phyloP scores from a whole-genome alignment of 1,284 basidiomycete genomes.

The Vanrija sp. region DNA sequence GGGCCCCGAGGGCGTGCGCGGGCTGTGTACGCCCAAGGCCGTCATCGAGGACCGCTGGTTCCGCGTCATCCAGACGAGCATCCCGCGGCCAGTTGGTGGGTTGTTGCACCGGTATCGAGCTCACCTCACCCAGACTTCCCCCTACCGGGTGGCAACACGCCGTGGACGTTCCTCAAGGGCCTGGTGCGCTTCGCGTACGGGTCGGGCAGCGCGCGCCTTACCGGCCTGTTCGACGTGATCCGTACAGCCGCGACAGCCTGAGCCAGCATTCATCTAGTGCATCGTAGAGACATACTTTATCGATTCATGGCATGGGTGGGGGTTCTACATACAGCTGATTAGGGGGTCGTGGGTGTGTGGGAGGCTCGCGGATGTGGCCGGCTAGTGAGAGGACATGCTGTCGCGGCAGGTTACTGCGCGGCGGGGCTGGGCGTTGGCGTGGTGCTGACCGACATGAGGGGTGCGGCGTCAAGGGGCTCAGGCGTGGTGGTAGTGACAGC shows the following conservation, averaged over 20 bases:
- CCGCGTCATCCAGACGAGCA: conserved; percentile 71
- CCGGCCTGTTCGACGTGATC: conserved; percentile 34
- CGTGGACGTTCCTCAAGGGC: conserved; percentile 72
- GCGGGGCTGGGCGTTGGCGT: too few relatives aligned
- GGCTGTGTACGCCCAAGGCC: conserved; percentile 80
- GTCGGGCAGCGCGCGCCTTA: conserved; percentile 46
- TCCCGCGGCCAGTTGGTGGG: conserved; percentile 56
- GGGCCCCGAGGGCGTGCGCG: conserved; percentile 85
- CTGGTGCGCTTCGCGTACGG: conserved; percentile 71
- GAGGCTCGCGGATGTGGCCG: too few relatives aligned
- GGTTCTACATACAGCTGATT: too few relatives aligned
- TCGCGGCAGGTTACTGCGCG: too few relatives aligned
- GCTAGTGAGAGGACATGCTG: too few relatives aligned
- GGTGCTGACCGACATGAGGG: too few relatives aligned
- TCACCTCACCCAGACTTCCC: conserved; percentile 12
- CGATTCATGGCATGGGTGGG: too few relatives aligned
- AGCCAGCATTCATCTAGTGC: too few relatives aligned
- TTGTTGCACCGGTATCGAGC: conserved; percentile 11
- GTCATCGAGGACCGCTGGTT: conserved; percentile 83
- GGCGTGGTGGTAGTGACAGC: too few relatives aligned
- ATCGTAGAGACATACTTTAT: too few relatives aligned
- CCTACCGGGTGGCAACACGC: conserved; percentile 19
- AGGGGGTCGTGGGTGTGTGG: too few relatives aligned
- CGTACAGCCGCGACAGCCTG: conserved; percentile 5
- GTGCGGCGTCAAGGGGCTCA: too few relatives aligned